Evolutionary conservation across 177 flowering plant genomes (phyloP), one percentile per base, ranked within the genome.

Genomic region (Vitis hybrid): DNA sequence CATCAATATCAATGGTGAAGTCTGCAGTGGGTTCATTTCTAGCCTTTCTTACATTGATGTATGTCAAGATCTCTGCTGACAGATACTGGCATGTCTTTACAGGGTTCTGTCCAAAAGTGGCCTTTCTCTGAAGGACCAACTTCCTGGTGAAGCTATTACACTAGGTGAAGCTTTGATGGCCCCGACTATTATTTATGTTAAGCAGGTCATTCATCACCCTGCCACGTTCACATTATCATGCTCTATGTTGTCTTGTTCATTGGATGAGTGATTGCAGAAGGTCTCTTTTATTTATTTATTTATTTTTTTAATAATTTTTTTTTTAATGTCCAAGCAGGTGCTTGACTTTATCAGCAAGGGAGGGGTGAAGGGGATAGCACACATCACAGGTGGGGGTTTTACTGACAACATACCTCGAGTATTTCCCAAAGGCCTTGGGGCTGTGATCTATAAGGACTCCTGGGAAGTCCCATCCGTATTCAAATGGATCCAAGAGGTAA

Each of bases 361-460:
- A 75, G 95, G 99, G 12, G 89, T 95, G 54, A 95, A 90, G 82
- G 99, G 98, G 23, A 84, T 95, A 70, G 98, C 99, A 49, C 99
- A 95, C 77, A 85, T 95, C 71, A 95, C 99, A 1, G 99, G 99
- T 63, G 99, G 99, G 75, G 99, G 99, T 57, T 93, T 95, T 65
- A 95, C 98, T 0, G 99, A 95, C 74, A 95, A 95, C 60, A 95
- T 95, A 66, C 99, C 99, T 50, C 83, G 99, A 54, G 93, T 95
- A 10, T 89, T 95, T 62, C 99, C 99, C 0, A 71, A 88, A 60
- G 98, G 97, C 67, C 85, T 93, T 50, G 98, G 99, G 72, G 93
- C 97, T 68, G 69, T 73, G 45, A 89, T 93, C 52, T 74, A 83
- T 64, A 62, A 76, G 49, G 84, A 82, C 56, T 87, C 97, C 11